A percentile compares a stretch with the other conserved stretches of the same genome.
phyloP scores from a whole-genome alignment of 2,329 filamentous ascomycete species.

The Chrysosphaeria jannelii region DNA sequence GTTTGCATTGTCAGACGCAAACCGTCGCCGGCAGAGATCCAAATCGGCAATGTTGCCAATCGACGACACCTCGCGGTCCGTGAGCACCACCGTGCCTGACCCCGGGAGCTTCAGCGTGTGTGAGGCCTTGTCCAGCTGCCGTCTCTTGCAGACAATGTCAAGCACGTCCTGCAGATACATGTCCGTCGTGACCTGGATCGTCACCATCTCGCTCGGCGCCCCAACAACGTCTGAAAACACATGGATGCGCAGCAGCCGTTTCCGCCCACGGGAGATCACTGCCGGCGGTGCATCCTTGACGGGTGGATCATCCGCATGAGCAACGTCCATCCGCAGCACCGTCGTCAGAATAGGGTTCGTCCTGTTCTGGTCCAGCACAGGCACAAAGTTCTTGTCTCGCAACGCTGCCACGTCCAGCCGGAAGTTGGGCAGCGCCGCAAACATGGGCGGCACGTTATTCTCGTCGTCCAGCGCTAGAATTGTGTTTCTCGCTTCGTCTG shows the following conservation, averaged over 20 bases:
- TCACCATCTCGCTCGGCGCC: constrained; percentile 41
- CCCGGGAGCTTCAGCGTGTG: constrained; percentile 52
- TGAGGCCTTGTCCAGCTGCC: constrained; percentile 48
- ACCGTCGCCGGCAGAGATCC: constrained; percentile 44
- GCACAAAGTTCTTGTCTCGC: constrained; percentile 1
- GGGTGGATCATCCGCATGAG: constrained; percentile 26
- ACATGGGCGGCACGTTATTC: too few relatives aligned
- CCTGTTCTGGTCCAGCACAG: constrained; percentile 9
- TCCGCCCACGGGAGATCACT: constrained; percentile 28
- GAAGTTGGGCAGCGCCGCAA: too few relatives aligned
- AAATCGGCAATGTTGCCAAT: constrained; percentile 47
- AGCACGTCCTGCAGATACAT: constrained; percentile 62
- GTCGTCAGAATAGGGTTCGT: constrained; percentile 31
- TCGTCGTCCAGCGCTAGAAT: too few relatives aligned
- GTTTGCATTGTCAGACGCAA: constrained; percentile 14
- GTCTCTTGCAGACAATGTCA: constrained; percentile 45
- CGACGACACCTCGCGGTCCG: constrained; percentile 51
- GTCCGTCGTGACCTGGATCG: constrained; percentile 48
- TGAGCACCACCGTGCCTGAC: constrained; percentile 42
- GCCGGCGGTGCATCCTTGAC: constrained; percentile 14
- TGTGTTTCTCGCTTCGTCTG: neutral
- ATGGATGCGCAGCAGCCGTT: constrained; percentile 42
- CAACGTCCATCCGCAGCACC: constrained; percentile 21
- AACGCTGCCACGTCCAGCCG: neutral
- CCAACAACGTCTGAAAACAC: constrained; percentile 33